Conservation (phyloP, 169 alveolate species). For the Plasmodium chabaudi region DNA sequence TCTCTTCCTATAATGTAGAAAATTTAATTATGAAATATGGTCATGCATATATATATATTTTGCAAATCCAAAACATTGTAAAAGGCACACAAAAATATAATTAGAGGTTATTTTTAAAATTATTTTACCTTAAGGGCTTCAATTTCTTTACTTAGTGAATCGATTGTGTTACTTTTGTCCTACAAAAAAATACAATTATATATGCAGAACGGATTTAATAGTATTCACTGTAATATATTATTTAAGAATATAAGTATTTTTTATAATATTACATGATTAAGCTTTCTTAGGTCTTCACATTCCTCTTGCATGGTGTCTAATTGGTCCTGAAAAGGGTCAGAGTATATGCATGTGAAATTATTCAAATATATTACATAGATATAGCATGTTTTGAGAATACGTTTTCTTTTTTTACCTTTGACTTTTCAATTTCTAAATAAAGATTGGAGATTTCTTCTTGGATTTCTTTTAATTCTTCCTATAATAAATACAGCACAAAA, state of each 20-base stretch:
- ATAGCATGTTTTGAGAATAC: not conserved
- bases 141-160: constrained; percentile 19
- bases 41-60: not conserved
- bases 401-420: constrained; percentile 2
- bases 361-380: too few relatives aligned
- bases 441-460: constrained; percentile 55
- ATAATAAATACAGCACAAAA: not conserved
- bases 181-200: not conserved
- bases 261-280: constrained; percentile 24
- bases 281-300: constrained; percentile 1
- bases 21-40: not conserved
- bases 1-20: constrained; percentile 21
- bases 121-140: constrained; percentile 14
- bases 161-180: constrained; percentile 26
- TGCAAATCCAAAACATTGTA: not conserved
- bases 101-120: not conserved
- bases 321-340: constrained; percentile 11
- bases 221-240: too few relatives aligned
- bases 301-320: constrained; percentile 19
- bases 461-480: constrained; percentile 67
- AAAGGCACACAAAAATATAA: not conserved
- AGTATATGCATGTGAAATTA: too few relatives aligned
- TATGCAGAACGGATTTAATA: not conserved
- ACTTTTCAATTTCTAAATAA: constrained; percentile 11
- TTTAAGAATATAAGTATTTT: not conserved